Conservation (phyloP, 768 basidiomycete genomes). For the Tephrocybe sp. region DNA sequence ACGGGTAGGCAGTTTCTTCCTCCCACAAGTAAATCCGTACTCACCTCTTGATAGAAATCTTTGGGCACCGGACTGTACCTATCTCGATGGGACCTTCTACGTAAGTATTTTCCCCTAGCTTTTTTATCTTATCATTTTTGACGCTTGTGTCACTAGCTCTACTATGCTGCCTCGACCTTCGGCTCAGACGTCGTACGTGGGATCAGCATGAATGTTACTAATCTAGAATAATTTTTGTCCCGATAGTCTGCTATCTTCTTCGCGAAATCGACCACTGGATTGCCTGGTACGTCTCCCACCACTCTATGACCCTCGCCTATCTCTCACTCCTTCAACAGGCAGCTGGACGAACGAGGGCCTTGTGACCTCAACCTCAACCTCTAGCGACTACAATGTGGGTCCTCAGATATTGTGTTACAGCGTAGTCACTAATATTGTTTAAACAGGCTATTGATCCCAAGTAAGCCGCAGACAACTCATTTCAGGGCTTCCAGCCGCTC, state of each 20-base stretch:
- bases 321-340: too few species aligned
- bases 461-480: too few species aligned
- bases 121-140: background rate
- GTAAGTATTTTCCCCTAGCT: slow-evolving; percentile 14
- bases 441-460: slow-evolving; percentile 13
- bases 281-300: slow-evolving; percentile 29
- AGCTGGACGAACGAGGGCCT: slow-evolving; percentile 48
- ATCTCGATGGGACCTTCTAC: slow-evolving; percentile 28
- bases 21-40: too few species aligned
- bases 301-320: background rate
- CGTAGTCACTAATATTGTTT: too few species aligned
- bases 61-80: slow-evolving; percentile 40
- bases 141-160: background rate
- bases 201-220: slow-evolving; percentile 35
- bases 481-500: too few species aligned
- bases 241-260: slow-evolving; percentile 53
- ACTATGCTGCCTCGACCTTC: slow-evolving; percentile 55
- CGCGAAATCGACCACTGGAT: slow-evolving; percentile 50
- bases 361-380: slow-evolving; percentile 40
- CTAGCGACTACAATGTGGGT: slow-evolving; percentile 41
- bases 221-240: background rate
- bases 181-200: too few species aligned
- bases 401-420: too few species aligned
- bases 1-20: too few species aligned
- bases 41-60: slow-evolving; percentile 25